Percentiles rank a stretch among this genome's conserved stretches.
Conservation (phyloP, 108 stramenopile genomes). For the Schizochytrium sp. region DNA sequence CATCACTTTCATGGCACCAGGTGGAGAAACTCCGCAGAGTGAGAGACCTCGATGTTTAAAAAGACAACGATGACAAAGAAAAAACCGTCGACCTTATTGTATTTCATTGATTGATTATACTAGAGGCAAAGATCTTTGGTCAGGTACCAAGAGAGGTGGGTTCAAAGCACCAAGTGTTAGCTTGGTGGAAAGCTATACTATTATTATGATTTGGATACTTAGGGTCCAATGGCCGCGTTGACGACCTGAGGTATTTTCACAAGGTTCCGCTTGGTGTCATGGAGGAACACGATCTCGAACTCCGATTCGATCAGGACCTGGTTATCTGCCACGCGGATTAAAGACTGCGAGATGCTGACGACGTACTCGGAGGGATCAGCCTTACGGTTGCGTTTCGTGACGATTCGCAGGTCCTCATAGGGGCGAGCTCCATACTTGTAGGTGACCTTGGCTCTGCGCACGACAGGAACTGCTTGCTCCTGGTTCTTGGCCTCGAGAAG, state of each 20-base stretch:
- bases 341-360: neutral
- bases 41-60: too few species aligned
- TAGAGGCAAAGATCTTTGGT: too few species aligned
- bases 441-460: neutral
- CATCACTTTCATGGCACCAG: too few species aligned
- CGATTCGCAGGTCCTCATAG: neutral
- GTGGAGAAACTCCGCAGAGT: too few species aligned
- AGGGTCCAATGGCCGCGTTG: neutral
- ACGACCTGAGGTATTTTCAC: neutral
- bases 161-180: too few species aligned
- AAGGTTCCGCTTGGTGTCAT: conserved; percentile 17
- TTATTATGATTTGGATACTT: too few species aligned
- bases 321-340: neutral
- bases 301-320: conserved; percentile 3
- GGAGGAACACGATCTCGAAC: neutral
- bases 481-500: neutral
- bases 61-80: too few species aligned
- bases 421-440: conserved; percentile 18
- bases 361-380: neutral
- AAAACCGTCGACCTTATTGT: too few species aligned
- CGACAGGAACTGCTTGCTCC: neutral
- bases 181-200: too few species aligned
- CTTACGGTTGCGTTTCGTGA: neutral
- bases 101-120: too few species aligned
- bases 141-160: too few species aligned